phyloP scores from a whole-genome alignment of 139 green algal genomes.

The Pseudopediastrum boryanum region DNA sequence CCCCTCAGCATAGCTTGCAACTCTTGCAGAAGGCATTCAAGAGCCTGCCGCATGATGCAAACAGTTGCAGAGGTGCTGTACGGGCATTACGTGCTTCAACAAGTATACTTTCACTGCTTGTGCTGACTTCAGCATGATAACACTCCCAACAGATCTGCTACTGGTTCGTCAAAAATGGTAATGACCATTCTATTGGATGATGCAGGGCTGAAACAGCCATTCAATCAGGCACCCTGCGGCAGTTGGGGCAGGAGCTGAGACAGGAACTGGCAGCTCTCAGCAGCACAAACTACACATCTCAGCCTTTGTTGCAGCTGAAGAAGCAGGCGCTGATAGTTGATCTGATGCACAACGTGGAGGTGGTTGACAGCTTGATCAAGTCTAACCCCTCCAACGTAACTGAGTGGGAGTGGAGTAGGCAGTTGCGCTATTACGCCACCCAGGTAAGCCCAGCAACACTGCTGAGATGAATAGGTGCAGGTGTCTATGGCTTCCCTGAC shows the following conservation, averaged over 20 bases:
- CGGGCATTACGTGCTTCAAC: too few relatives aligned
- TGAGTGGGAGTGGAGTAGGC: slow-evolving; percentile 73
- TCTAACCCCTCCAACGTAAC: slow-evolving; percentile 36
- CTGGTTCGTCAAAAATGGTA: not conserved
- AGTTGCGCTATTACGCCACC: slow-evolving; percentile 82
- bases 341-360: slow-evolving; percentile 82
- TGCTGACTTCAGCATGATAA: too few relatives aligned
- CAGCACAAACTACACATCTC: slow-evolving; percentile 54
- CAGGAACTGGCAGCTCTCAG: slow-evolving; percentile 67
- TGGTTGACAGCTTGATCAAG: slow-evolving; percentile 67
- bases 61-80: too few relatives aligned
- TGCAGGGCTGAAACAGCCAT: slow-evolving; percentile 53
- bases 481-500: too few relatives aligned
- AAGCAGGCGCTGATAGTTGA: slow-evolving; percentile 81
- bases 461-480: slow-evolving; percentile 3
- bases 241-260: slow-evolving; percentile 52
- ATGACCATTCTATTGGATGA: not conserved
- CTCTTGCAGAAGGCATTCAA: too few relatives aligned
- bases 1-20: too few relatives aligned
- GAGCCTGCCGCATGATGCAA: too few relatives aligned
- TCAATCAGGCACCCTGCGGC: slow-evolving; percentile 31
- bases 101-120: too few relatives aligned
- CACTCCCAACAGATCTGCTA: too few relatives aligned
- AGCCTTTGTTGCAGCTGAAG: slow-evolving; percentile 78
- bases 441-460: too few relatives aligned